These are phyloP conservation scores for Hyaloperonospora brassicae DNA, from an alignment of 352 stramenopile species.

Conservation along the genomic window DNA sequence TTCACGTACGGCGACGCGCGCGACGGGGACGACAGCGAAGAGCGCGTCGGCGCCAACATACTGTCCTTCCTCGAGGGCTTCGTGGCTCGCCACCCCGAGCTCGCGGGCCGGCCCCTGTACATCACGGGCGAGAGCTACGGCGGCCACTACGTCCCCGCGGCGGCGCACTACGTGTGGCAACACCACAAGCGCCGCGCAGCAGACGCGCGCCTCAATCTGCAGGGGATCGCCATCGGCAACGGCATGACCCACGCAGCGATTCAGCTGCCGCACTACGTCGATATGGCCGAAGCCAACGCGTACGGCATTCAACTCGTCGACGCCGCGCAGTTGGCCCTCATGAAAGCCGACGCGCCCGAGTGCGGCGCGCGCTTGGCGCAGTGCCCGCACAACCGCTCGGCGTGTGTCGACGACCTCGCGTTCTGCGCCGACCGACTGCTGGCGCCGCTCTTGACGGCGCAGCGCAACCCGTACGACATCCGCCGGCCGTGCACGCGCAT, in stretches of 20 bases:
- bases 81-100: constrained; percentile 47
- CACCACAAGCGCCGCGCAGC: no score
- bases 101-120: constrained; percentile 47
- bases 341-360: constrained; percentile 27
- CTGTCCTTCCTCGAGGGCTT: constrained; percentile 63
- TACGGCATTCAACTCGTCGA: constrained; percentile 55
- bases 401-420: constrained; percentile 35
- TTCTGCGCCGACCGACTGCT: constrained; percentile 55
- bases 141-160: constrained; percentile 3
- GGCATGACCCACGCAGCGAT: constrained; percentile 42
- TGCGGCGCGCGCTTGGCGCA: constrained; percentile 22
- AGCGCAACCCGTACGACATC: constrained; percentile 58
- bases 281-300: constrained; percentile 54
- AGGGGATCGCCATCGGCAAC: constrained; percentile 50
- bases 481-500: constrained; percentile 31
- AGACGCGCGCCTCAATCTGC: constrained; percentile 39
- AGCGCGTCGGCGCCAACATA: constrained; percentile 52
- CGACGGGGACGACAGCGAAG: constrained; percentile 34
- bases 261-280: constrained; percentile 31
- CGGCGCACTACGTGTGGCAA: constrained; percentile 9
- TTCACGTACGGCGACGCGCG: constrained; percentile 36
- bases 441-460: constrained; percentile 26
- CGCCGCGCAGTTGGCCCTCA: constrained; percentile 25
- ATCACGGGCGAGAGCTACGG: constrained; percentile 42
- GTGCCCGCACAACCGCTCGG: constrained; percentile 33